A percentile compares a stretch with the other conserved stretches of the same genome.
Evolutionary conservation across 352 stramenopile species (phyloP).

Genomic region (Globisporangium canariense): DNA sequence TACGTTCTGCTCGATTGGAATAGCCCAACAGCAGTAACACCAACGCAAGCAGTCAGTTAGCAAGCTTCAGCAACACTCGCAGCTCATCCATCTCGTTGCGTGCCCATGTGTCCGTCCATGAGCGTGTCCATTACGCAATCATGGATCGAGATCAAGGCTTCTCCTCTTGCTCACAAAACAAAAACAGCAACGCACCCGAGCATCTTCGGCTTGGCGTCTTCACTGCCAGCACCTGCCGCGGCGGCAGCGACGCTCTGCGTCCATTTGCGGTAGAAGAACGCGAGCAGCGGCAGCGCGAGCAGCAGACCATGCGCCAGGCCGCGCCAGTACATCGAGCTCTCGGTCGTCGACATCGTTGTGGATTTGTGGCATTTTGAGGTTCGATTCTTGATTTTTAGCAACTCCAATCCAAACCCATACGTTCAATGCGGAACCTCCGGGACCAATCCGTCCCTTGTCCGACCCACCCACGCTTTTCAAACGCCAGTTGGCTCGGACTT

Average conservation of each 20-base stretch:
- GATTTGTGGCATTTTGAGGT: neutral
- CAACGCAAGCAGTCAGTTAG: conserved; percentile 2
- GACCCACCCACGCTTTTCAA: too few species aligned
- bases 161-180: neutral
- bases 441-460: neutral
- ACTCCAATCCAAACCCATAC: too few species aligned
- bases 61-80: neutral
- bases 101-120: neutral
- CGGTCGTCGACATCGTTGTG: neutral
- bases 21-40: neutral
- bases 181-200: conserved; percentile 32
- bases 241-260: conserved; percentile 13
- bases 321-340: conserved; percentile 36
- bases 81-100: neutral
- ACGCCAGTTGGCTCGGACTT: neutral
- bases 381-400: neutral
- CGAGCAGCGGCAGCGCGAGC: conserved; percentile 42
- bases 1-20: conserved; percentile 30
- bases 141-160: neutral
- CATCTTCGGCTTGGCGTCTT: conserved; percentile 24
- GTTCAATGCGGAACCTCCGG: too few species aligned
- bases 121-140: conserved; percentile 13
- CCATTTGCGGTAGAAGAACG: conserved; percentile 52
- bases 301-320: conserved; percentile 49
- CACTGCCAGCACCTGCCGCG: conserved; percentile 12